A percentile compares a stretch with the other conserved stretches of the same genome.
These are phyloP conservation scores for Yamadazyma sp. DNA, from an alignment of 1,139 yeast species.

Conservation along the genomic window DNA sequence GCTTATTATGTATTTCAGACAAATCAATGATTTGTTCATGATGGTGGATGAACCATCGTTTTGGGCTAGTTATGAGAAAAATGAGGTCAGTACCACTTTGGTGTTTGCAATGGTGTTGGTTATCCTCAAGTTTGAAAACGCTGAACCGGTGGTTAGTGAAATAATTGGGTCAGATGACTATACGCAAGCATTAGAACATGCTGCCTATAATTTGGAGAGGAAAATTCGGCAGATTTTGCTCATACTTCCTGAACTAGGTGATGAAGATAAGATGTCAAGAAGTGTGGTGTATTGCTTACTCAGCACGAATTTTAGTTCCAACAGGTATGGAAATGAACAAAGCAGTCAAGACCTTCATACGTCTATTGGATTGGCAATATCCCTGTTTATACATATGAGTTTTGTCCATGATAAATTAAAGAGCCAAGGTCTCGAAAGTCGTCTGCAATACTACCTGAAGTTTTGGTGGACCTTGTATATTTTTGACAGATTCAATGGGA, in stretches of 20 bases:
- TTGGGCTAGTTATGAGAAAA: slow-evolving; percentile 27
- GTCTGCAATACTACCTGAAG: slow-evolving; percentile 23
- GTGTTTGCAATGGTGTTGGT: slow-evolving; percentile 30
- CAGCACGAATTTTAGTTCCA: slow-evolving; percentile 29
- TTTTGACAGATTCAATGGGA: slow-evolving; percentile 34
- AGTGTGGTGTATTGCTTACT: slow-evolving; percentile 31
- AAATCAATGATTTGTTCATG: slow-evolving; percentile 36
- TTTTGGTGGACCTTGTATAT: slow-evolving; percentile 40
- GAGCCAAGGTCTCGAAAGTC: slow-evolving; percentile 14
- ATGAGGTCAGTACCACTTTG: slow-evolving; percentile 24
- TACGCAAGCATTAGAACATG: slow-evolving; percentile 16
- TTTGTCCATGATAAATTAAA: slow-evolving; percentile 10
- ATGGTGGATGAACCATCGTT: slow-evolving; percentile 28
- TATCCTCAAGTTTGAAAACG: slow-evolving; percentile 27
- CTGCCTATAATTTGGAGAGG: slow-evolving; percentile 24
- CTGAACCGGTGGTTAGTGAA: slow-evolving; percentile 25
- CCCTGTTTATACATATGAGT: slow-evolving; percentile 37
- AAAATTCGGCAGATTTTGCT: slow-evolving; percentile 28
- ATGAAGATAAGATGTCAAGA: slow-evolving; percentile 32
- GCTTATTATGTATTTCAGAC: slow-evolving; percentile 29
- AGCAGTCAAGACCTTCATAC: slow-evolving; percentile 35
- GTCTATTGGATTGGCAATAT: slow-evolving; percentile 30
- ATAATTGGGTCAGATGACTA: slow-evolving; percentile 19
- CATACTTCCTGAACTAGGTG: slow-evolving; percentile 32
- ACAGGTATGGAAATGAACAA: slow-evolving; percentile 35